These are phyloP conservation scores for Flaveria brownii DNA, from an alignment of 129 eudicot genomes.

Conservation along the genomic window DNA sequence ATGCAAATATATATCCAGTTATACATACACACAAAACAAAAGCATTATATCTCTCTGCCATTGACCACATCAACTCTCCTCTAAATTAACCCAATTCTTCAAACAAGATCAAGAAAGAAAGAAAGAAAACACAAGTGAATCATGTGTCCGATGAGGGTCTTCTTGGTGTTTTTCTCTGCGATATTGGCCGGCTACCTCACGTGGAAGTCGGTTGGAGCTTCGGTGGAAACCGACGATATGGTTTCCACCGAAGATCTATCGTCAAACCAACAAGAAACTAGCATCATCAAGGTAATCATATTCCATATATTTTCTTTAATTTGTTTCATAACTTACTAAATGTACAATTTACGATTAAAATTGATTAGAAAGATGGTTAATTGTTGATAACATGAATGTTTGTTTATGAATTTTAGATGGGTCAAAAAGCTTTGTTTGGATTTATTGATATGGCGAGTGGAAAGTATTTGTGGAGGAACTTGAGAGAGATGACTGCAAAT, in stretches of 20 bases:
- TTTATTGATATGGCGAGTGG: constrained; percentile 74
- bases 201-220: constrained; percentile 4
- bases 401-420: constrained; percentile 38
- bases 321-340: no score
- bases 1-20: not conserved
- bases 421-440: constrained; percentile 51
- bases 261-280: constrained; percentile 20
- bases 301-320: not conserved
- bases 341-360: not conserved
- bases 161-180: constrained; percentile 18
- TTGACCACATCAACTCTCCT: not conserved
- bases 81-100: not conserved
- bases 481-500: constrained; percentile 32
- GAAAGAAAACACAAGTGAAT: not conserved
- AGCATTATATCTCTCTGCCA: constrained; percentile 4
- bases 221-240: not conserved
- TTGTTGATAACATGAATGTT: not conserved
- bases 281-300: constrained; percentile 34
- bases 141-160: constrained; percentile 27
- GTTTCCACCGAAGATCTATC: constrained; percentile 23
- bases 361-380: not conserved
- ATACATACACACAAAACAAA: not conserved
- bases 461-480: constrained; percentile 58
- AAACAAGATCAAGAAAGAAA: constrained; percentile 10
- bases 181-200: constrained; percentile 21